Evolutionary conservation across 2,329 filamentous ascomycete species (phyloP), one percentile per base, ranked within the genome.

Genomic region (Grosmannia huntii): DNA sequence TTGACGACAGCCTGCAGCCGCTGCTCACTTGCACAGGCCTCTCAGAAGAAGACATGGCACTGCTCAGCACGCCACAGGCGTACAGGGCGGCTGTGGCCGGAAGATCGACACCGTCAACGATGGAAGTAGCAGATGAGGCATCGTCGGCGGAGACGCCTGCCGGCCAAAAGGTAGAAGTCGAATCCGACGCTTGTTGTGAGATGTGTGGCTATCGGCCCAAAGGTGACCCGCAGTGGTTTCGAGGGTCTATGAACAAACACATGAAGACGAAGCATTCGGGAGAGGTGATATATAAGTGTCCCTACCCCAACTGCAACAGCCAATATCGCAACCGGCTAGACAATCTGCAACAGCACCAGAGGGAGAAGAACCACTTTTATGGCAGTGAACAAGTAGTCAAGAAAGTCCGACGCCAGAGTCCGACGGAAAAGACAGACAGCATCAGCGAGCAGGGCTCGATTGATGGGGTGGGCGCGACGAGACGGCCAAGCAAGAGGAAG

Each of bases 171-270:
- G 56, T 53, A 9, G 56, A 59, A 19, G 60, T 66, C 60, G 76
- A 77, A 60, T 72, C 76, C 0, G 66, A 74, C 53, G 71, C 72
- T 55, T 71, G 71, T 61, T 82, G 79, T 63, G 73, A 76, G 25
- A 68, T 79, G 21, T 82, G 79, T 60, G 77, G 75, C 3, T 82
- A 82, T 67, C 72, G 76, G 11, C 79, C 79, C 1, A 79, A 77
- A 61, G 79, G 79, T 4, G 73, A 79, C 54, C 78, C 79, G n/a
- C 73, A 76, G 59, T 82, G 79, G 79, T 82, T 81, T 65, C 75
- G 75, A 51, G 78, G 78, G 6, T 80, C 76, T 65, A 80, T 82
- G 78, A 74, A 77, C 54, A 82, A 81, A 66, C 79, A 82, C 65
- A 79, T 72, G 69, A 79, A 76, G 65, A 69, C 76, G 60, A 75